Percentiles rank a stretch among this genome's conserved stretches.
These are phyloP conservation scores for Aspergillus coremiiformis DNA, from an alignment of 495 filamentous ascomycete species.

Conservation along the genomic window DNA sequence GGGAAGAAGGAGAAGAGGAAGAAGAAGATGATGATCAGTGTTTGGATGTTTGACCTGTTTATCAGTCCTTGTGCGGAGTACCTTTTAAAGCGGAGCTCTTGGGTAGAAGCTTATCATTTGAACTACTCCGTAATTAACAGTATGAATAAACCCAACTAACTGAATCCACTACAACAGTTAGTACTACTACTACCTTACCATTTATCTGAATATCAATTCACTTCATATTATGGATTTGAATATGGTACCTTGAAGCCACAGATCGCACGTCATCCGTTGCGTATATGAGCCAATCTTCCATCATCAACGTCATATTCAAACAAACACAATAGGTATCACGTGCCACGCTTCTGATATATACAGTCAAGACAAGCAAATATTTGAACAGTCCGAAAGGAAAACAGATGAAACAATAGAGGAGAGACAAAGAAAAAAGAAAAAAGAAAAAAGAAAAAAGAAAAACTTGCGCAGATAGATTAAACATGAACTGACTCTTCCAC, in stretches of 20 bases:
- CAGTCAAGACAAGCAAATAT: background rate
- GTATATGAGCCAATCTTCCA: background rate
- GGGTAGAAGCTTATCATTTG: no score
- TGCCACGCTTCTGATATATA: conserved; percentile 2
- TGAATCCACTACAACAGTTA: no score
- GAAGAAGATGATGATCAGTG: no score
- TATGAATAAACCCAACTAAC: no score
- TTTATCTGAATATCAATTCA: no score
- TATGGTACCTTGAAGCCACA: background rate
- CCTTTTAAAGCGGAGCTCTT: no score
- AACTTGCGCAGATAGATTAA: background rate
- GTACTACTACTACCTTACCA: no score
- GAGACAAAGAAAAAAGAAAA: background rate
- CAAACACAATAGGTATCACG: conserved; percentile 10
- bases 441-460: background rate
- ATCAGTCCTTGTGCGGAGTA: no score
- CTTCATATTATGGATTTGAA: background rate
- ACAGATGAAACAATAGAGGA: background rate
- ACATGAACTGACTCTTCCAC: background rate
- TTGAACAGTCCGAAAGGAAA: background rate
- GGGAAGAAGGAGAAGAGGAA: no score
- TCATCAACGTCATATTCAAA: background rate
- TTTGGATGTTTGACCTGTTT: no score
- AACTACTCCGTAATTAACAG: no score
- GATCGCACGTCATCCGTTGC: background rate